Base-by-base conservation (phyloP, 345 rosid species). In the Salix purpurea region DNA sequence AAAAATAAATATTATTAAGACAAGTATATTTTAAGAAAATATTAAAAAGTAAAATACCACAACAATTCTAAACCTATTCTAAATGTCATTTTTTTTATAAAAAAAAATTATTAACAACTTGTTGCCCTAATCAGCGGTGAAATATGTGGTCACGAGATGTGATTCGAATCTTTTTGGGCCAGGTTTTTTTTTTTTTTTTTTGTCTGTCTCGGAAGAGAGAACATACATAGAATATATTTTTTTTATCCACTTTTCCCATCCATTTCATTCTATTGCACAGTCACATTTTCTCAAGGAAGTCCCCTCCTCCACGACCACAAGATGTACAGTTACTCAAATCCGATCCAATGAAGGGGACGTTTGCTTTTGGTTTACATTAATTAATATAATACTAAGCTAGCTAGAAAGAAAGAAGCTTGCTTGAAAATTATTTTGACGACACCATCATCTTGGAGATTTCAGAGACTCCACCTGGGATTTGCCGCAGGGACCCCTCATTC, bases 391-490 rank as follows among this genome's bases (percentile, higher is more conserved):
- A n/a, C n/a, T n/a, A n/a, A 56, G n/a, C 5, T 56, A 56, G 7
- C 6, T 34, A 34, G 37, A 34, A 34, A 34, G 12, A 19, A 7
- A 6, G 9, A 56, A 2, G n/a, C 8, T n/a, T 21, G 23, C 62
- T 2, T n/a, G 10, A 0, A 9, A n/a, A 58, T 58, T 58, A 23
- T 23, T 12, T 12, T 4, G 15, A 1, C 69, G n/a, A 5, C 46
- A 9, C 21, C 48, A 0, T n/a, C 75, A 62, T 46, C 76, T 14
- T 2, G 76, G 76, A 66, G 81, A 78, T 84, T 80, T 84, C 18
- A 85, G 77, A 26, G 99, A 85, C 7, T 95, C 94, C 8, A 95
- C 96, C 79, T 95, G 98, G 12, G 92, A 89, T 87, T 95, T 95
- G 66, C 99, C 99, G 5, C 73, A 71, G 2, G 98, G 99, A 78